Evolutionary conservation across 208 protist species (phyloP).

Genomic region (Trypanosoma brucei): DNA sequence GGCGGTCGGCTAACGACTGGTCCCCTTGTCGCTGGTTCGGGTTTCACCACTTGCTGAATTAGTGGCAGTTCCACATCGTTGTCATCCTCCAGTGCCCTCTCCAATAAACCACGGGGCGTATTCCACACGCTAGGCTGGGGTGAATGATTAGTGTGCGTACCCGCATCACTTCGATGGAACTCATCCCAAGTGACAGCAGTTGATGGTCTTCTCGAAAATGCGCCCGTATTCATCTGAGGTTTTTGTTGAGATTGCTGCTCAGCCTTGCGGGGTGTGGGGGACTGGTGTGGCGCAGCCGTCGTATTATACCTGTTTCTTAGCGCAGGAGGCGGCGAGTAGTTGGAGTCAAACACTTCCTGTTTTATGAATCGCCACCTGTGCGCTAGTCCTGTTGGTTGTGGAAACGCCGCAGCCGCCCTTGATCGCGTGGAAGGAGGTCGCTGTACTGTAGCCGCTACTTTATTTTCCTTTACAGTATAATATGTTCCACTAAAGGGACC

Average conservation of each 20-base stretch:
- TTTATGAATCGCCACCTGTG: constrained; percentile 22
- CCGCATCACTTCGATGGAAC: too few species aligned
- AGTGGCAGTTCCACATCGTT: neutral
- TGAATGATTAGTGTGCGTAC: too few species aligned
- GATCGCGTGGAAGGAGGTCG: neutral
- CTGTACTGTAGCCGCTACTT: neutral
- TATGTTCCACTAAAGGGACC: neutral
- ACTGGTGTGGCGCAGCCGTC: neutral
- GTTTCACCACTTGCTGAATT: too few species aligned
- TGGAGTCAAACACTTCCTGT: constrained; percentile 1
- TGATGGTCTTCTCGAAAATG: neutral
- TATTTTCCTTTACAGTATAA: neutral
- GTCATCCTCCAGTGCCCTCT: constrained; percentile 4
- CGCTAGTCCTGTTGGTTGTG: neutral
- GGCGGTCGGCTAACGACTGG: neutral
- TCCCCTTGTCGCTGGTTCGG: neutral
- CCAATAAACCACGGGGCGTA: constrained; percentile 1
- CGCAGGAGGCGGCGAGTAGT: neutral
- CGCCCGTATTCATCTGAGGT: neutral
- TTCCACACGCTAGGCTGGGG: neutral
- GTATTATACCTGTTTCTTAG: too few species aligned
- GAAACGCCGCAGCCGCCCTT: neutral
- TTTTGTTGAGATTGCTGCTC: too few species aligned
- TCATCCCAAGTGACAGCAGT: too few species aligned
- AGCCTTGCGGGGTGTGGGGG: too few species aligned